Base-by-base conservation (phyloP, 1,139 yeast species). In the Geotrichum klebahnii region DNA sequence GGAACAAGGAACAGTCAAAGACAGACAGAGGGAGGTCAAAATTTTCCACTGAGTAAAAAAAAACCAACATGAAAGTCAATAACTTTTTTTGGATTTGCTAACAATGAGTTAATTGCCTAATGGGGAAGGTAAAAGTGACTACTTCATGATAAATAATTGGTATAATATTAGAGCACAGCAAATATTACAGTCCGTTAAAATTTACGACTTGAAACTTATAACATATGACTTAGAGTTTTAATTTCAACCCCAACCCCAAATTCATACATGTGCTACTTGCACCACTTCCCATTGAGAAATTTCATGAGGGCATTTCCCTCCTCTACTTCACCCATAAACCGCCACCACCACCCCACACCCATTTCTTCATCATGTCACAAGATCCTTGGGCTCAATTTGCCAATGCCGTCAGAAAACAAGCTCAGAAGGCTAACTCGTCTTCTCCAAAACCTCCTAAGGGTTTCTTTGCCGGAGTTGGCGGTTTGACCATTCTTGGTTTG, bases 401-500 rank as follows among this genome's bases (percentile, higher is more conserved):
- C 44, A 75, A 77, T 57, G 84, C 82, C 60, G 73, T 84, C 55
- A 81, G 81, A 68, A 78, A 79, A 56, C 77, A 81, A 62, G 85
- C 88, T 3, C 77, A 77, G 55, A 72, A 73, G 46, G 79, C 81
- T 24, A 65, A 68, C 17, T 70, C 73, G 19, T 63, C 65, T 10
- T 70, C 74, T 16, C 82, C 86, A 14, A 40, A 46, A 24, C 48
- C 58, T 14, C 67, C 68, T 9, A 55, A 57, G 43, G 67, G 66
- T 28, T 53, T 66, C 33, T 63, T 67, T 53, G 83, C 89, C 23
- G 96, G 97, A 8, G 64, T 82, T 36, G 95, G 95, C 23, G 96
- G 96, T 1, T 62, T 88, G 31, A 60, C 87, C 10, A 63, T 84
- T 24, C 71, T 89, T 33, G 95, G 92, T 53, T 92, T 86, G 48